These are phyloP conservation scores for Alternaria consortialis DNA, from an alignment of 2,329 filamentous ascomycete species.

Conservation along the genomic window DNA sequence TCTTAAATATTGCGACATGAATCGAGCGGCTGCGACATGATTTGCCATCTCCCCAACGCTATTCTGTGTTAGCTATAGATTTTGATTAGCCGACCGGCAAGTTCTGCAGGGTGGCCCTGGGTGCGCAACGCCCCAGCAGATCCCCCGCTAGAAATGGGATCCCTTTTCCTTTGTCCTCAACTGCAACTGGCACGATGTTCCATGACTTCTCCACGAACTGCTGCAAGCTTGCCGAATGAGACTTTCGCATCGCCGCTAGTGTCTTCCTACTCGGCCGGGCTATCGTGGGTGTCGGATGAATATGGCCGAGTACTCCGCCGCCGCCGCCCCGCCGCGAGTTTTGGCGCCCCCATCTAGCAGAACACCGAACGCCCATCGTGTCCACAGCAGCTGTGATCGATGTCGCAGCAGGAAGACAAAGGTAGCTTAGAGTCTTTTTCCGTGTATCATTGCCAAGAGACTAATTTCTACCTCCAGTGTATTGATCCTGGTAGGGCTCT, in stretches of 20 bases:
- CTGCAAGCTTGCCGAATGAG: conserved; percentile 32
- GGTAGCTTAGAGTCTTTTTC: conserved; percentile 27
- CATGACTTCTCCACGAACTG: conserved; percentile 20
- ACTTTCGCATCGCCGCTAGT: conserved; percentile 20
- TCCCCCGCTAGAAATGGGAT: conserved; percentile 24
- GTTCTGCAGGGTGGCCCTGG: conserved; percentile 21
- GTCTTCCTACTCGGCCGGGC: conserved; percentile 12
- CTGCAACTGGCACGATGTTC: conserved; percentile 20
- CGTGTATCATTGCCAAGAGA: conserved; percentile 30
- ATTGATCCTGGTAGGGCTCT: conserved; percentile 49
- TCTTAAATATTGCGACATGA: conserved; percentile 18
- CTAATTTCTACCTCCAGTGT: conserved; percentile 42
- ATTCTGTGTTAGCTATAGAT: conserved; percentile 14
- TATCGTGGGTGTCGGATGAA: conserved; percentile 21
- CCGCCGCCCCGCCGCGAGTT: conserved; percentile 25
- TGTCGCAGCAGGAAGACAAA: conserved; percentile 52
- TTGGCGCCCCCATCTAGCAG: conserved; percentile 30
- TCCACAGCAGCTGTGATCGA: conserved; percentile 50
- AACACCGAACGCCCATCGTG: conserved; percentile 42
- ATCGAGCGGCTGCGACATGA: conserved; percentile 7
- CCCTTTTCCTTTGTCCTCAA: conserved; percentile 18
- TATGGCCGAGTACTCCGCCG: conserved; percentile 40
- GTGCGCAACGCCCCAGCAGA: conserved; percentile 13
- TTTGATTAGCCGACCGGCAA: conserved; percentile 26
- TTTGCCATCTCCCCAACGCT: conserved; percentile 13